These are phyloP conservation scores for Backusella sp. DNA, from an alignment of 192 early-diverging fungal species.

Conservation along the genomic window DNA sequence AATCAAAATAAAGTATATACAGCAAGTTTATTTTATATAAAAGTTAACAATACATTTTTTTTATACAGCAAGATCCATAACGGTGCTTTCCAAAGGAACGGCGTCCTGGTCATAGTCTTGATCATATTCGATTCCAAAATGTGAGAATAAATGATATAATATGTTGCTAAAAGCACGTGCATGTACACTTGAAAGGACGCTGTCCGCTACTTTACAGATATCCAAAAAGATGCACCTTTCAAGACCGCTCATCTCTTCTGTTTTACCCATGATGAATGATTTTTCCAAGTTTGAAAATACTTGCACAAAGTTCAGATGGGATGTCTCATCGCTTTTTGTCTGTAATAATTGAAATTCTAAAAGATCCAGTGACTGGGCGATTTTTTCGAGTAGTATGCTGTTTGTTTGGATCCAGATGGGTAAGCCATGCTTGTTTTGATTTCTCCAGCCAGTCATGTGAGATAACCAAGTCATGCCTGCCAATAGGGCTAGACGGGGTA, in stretches of 20 bases:
- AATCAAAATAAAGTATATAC: neutral
- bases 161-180: neutral
- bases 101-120: neutral
- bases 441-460: constrained; percentile 13
- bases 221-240: constrained; percentile 6
- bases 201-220: constrained; percentile 6
- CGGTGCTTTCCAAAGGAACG: neutral
- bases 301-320: neutral
- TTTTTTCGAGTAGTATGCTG: neutral
- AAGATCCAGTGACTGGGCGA: neutral
- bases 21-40: neutral
- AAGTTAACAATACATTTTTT: neutral
- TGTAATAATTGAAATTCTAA: neutral
- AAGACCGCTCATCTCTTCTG: neutral
- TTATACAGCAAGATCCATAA: constrained; percentile 1
- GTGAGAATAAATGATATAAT: neutral
- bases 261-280: neutral
- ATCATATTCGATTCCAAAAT: constrained; percentile 5
- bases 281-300: neutral
- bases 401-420: neutral
- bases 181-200: neutral
- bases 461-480: constrained; percentile 15
- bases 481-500: constrained; percentile 5
- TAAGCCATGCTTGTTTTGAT: neutral
- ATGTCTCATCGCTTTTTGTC: neutral